Base-by-base conservation (phyloP, 805 yeast genomes). In the Zygosaccharomyces siamensis region DNA sequence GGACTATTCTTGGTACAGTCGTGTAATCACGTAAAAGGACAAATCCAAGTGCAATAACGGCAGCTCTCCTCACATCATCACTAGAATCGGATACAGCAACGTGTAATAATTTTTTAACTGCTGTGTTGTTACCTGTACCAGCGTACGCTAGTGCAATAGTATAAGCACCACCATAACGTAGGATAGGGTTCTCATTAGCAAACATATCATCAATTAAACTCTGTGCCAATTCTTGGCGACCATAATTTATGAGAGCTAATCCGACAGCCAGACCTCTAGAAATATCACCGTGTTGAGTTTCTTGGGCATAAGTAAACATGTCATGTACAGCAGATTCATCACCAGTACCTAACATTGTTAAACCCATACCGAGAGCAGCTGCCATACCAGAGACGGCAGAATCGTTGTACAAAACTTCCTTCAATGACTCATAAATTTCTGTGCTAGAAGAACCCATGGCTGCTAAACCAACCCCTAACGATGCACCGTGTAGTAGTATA, bases 371-470 rank as follows among this genome's bases (percentile, higher is more conserved):
- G 56, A 92, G 74, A 39, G 96, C 97, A 26, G 98, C 96, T 39
- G 97, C 96, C 65, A 90, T 96, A 54, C 97, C 96, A 5, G 97
- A 87, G 36, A 88, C 78, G 2, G 97, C 98, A 28, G 93, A 84
- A 64, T 93, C 99, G 8, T 90, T 79, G 65, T 84, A 90, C 54
- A 93, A 72, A 3, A 92, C 88, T 42, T 83, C 87, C 62, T 84
- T 86, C 63, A 93, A 76, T 47, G 86, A 86, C 55, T 88, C 95
- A 61, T 86, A 89, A 39, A 89, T 77, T 40, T 78, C 76, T 51
- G 74, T 81, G 64, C 84, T 83, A 40, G 83, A 82, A 31, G 92
- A 78, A 0, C 92, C 96, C 97, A 93, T 89, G 28, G 95, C 97
- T 5, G 99, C 96, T 42, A 92, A 88, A 72, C 97, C 98, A 44